Percentiles rank a stretch among this genome's conserved stretches.
These are phyloP conservation scores for Paulownia fortunei DNA, from an alignment of 257 asterid genomes.

Conservation along the genomic window DNA sequence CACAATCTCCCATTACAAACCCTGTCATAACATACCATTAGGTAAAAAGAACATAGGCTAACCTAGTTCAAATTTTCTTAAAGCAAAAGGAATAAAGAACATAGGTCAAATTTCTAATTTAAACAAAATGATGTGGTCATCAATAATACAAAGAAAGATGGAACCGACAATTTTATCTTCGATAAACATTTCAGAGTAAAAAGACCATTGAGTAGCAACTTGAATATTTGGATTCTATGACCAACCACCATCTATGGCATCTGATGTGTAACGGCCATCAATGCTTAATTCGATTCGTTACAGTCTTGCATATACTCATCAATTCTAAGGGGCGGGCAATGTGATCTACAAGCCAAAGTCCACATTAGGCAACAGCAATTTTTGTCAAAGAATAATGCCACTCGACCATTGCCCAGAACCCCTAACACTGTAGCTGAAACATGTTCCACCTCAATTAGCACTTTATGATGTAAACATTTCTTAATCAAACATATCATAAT, in stretches of 20 bases:
- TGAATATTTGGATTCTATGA: not conserved
- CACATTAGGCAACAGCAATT: not conserved
- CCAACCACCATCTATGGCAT: not conserved
- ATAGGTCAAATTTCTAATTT: not conserved
- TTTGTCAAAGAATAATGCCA: not conserved
- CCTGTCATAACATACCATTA: conserved; percentile 39
- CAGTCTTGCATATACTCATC: not conserved
- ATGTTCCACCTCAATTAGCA: not conserved
- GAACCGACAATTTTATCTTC: not conserved
- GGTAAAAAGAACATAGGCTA: not conserved
- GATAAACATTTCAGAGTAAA: not conserved
- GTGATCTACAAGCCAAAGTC: not conserved
- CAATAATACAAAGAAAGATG: not conserved
- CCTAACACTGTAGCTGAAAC: not conserved
- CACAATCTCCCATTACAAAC: conserved; percentile 36
- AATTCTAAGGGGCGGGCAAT: not conserved
- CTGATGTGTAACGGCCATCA: not conserved
- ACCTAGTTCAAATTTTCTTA: not conserved
- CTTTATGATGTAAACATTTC: not conserved
- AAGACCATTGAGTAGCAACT: conserved; percentile 2
- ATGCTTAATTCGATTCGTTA: not conserved
- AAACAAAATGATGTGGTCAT: not conserved
- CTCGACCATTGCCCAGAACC: not conserved
- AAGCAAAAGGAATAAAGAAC: not conserved
- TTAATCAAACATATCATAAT: not conserved